Percentiles rank a stretch among this genome's conserved stretches.
Evolutionary conservation across 2,329 filamentous ascomycete genomes (phyloP).

Genomic region (Blastomyces parvus): DNA sequence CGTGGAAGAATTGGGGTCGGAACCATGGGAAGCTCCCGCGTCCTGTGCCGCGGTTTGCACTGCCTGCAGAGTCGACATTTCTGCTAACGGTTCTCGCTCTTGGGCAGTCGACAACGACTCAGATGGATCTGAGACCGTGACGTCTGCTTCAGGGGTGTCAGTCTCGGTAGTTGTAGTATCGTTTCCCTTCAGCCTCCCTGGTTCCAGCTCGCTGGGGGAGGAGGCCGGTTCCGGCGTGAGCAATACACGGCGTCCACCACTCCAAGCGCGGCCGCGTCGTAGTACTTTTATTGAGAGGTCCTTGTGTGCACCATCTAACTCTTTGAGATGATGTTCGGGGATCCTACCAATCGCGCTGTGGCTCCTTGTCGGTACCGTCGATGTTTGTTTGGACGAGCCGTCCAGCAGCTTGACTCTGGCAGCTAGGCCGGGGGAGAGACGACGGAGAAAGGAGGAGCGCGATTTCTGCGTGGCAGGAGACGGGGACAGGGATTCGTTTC

Average conservation of each 20-base stretch:
- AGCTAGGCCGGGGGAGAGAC: constrained; percentile 34
- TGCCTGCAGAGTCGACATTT: constrained; percentile 12
- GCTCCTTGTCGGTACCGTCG: constrained; percentile 18
- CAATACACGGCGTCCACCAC: constrained; percentile 13
- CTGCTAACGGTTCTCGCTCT: background rate
- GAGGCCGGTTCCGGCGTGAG: constrained; percentile 11
- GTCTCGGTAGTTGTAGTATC: background rate
- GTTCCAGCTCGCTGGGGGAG: constrained; percentile 10
- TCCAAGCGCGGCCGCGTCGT: constrained; percentile 32
- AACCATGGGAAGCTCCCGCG: constrained; percentile 14
- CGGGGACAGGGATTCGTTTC: constrained; percentile 17
- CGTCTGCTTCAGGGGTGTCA: constrained; percentile 3
- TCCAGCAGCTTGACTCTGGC: constrained; percentile 36
- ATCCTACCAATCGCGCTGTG: constrained; percentile 31
- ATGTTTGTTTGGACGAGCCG: constrained; percentile 22
- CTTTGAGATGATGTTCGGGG: constrained; percentile 33
- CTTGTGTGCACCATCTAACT: constrained; percentile 32
- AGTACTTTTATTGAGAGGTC: constrained; percentile 32
- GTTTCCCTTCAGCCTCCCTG: constrained; percentile 1
- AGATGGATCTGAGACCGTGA: background rate
- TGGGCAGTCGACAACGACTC: background rate
- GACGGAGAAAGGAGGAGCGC: constrained; percentile 32
- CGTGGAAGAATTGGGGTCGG: constrained; percentile 16
- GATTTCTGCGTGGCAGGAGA: constrained; percentile 20
- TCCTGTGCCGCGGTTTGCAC: constrained; percentile 10